Evolutionary conservation across 169 alveolate genomes (phyloP).

Genomic region (Theileria equi): DNA sequence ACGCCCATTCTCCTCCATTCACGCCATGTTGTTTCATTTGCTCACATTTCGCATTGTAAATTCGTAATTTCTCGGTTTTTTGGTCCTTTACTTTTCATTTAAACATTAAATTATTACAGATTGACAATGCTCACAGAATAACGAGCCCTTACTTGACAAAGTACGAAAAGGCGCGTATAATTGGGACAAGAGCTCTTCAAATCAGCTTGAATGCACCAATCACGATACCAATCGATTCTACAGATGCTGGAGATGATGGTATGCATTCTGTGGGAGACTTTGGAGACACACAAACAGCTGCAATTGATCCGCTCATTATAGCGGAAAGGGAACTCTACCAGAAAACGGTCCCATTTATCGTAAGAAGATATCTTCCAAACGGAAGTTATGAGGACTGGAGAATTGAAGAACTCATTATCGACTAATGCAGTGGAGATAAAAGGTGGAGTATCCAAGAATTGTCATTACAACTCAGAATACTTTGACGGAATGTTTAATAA

Average conservation of each 20-base stretch:
- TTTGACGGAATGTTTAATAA: too few relatives aligned
- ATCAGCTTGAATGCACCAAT: constrained; percentile 98
- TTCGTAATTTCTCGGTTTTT: not conserved
- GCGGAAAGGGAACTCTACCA: constrained; percentile 98
- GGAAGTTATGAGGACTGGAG: constrained; percentile 97
- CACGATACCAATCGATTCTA: constrained; percentile 80
- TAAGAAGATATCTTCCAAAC: constrained; percentile 98
- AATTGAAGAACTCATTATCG: constrained; percentile 89
- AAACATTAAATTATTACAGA: constrained; percentile 26
- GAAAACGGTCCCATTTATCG: constrained; percentile 96
- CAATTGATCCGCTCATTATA: constrained; percentile 94
- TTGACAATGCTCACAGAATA: constrained; percentile 76
- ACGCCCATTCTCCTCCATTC: not conserved
- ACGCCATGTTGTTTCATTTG: not conserved
- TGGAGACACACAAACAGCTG: constrained; percentile 81
- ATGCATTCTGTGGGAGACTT: constrained; percentile 70
- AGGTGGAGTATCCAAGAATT: not conserved
- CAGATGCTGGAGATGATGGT: constrained; percentile 51
- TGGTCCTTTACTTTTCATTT: not conserved
- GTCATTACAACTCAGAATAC: too few relatives aligned
- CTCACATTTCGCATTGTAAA: not conserved
- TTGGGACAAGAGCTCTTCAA: constrained; percentile 99
- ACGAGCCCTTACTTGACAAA: constrained; percentile 95
- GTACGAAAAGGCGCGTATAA: constrained; percentile 98
- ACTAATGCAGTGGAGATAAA: constrained; percentile 47